Evolutionary conservation across 2,329 filamentous ascomycete species (phyloP).

Genomic region (Trichoderma atrobrunneum): DNA sequence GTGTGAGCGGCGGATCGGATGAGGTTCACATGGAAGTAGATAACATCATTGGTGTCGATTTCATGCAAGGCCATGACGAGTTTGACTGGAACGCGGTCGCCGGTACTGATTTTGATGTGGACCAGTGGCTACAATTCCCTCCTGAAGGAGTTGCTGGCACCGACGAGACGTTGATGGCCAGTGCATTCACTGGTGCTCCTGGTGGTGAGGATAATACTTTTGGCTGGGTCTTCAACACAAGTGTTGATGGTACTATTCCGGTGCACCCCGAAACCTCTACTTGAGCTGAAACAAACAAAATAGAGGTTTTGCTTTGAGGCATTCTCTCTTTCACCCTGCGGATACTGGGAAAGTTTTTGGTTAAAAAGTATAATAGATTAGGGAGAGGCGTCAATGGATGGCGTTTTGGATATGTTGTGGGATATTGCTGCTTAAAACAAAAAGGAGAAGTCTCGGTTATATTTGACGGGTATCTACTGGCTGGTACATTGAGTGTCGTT

Average conservation of each 20-base stretch:
- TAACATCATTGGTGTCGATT: constrained; percentile 44
- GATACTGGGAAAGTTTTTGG: not conserved
- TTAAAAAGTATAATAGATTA: not conserved
- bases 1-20: constrained; percentile 44
- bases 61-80: constrained; percentile 46
- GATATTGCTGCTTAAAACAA: not conserved
- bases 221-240: constrained; percentile 30
- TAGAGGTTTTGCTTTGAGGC: not conserved
- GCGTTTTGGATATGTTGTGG: not conserved
- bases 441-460: not conserved
- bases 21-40: constrained; percentile 36
- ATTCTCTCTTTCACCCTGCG: not conserved
- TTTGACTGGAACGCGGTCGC: constrained; percentile 55
- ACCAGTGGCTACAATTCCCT: constrained; percentile 59
- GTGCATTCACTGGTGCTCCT: constrained; percentile 30
- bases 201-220: constrained; percentile 29
- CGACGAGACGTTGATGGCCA: constrained; percentile 38
- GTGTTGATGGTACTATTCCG: constrained; percentile 23
- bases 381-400: not conserved
- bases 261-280: not conserved
- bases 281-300: not conserved
- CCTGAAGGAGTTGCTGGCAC: constrained; percentile 44
- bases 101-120: constrained; percentile 55
- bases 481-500: not conserved
- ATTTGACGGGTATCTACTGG: not conserved